phyloP scores from a whole-genome alignment of 75 land plant genomes.

The Cryptomeria japonica region DNA sequence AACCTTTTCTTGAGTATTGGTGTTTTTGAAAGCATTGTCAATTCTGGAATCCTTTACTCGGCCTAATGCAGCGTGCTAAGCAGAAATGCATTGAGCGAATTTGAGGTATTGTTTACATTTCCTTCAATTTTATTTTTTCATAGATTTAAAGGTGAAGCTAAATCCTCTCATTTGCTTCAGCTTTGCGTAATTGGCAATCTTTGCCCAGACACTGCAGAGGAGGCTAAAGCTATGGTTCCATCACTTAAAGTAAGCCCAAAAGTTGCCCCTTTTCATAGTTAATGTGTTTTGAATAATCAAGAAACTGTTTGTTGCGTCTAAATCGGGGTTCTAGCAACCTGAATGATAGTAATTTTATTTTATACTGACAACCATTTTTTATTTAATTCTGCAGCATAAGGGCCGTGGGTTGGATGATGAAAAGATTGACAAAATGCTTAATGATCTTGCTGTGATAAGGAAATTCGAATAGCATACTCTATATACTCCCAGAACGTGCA shows the following conservation, averaged over 20 bases:
- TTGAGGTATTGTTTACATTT: conserved; percentile 58
- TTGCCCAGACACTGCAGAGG: conserved; percentile 93
- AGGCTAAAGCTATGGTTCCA: conserved; percentile 93
- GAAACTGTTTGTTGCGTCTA: background rate
- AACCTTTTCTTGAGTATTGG: background rate
- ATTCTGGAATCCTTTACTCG: conserved; percentile 39
- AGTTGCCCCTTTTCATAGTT: background rate
- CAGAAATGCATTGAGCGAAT: conserved; percentile 75
- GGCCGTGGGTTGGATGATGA: conserved; percentile 79
- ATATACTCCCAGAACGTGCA: no score
- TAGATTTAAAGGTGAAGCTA: background rate
- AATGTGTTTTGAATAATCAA: background rate
- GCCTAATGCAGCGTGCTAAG: conserved; percentile 61
- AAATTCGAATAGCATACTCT: conserved; percentile 39
- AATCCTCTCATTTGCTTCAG: conserved; percentile 28
- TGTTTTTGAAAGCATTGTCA: background rate
- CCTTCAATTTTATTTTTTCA: background rate
- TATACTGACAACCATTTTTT: background rate
- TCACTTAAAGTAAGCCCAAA: conserved; percentile 59
- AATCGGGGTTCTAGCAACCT: background rate
- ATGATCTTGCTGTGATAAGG: conserved; percentile 74
- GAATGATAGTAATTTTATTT: background rate
- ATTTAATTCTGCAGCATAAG: conserved; percentile 50
- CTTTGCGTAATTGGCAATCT: conserved; percentile 94
- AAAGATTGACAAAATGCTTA: conserved; percentile 80